phyloP scores from a whole-genome alignment of 306 rosid species.

The Abrus pulchellus region DNA sequence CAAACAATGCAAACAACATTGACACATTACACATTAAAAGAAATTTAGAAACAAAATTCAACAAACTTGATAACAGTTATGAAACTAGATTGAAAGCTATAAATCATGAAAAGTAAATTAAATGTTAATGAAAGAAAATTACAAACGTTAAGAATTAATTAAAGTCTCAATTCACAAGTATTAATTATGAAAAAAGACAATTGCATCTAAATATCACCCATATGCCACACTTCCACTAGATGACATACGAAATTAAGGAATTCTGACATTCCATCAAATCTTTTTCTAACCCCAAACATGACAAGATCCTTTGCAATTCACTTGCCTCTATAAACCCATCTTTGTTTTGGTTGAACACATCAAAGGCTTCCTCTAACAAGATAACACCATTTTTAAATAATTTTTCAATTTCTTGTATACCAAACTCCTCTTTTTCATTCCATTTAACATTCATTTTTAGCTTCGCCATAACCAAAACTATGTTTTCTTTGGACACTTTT shows the following conservation, averaged over 20 bases:
- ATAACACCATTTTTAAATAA: constrained; percentile 33
- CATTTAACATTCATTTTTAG: constrained; percentile 45
- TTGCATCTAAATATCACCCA: background rate
- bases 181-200: too few species aligned
- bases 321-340: constrained; percentile 32
- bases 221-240: background rate
- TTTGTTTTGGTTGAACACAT: constrained; percentile 26
- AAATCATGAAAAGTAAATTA: background rate
- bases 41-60: background rate
- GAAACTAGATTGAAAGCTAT: background rate
- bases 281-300: constrained; percentile 4
- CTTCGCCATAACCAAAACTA: constrained; percentile 51
- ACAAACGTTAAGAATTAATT: background rate
- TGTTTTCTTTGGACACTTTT: constrained; percentile 49
- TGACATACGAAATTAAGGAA: background rate
- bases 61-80: background rate
- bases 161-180: background rate
- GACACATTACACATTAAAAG: background rate
- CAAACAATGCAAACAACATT: background rate
- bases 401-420: constrained; percentile 41
- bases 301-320: background rate
- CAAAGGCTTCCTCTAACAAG: constrained; percentile 5
- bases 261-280: constrained; percentile 27
- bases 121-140: background rate
- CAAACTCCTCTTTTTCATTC: constrained; percentile 39